Base-by-base conservation (phyloP, 148 eudicot species). In the Rhododendron vialii region DNA sequence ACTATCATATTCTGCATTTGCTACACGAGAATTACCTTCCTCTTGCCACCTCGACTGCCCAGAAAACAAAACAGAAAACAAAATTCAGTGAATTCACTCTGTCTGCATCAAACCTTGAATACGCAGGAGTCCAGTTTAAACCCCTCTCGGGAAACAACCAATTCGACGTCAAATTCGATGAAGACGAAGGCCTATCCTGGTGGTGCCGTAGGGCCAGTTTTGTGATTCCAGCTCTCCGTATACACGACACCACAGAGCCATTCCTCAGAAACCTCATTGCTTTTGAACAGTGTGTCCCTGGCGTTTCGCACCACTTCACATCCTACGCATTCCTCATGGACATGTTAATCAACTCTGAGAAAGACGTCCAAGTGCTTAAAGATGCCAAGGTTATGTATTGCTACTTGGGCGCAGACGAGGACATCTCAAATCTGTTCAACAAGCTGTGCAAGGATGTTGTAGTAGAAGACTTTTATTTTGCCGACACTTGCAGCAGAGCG, bases 221-320 rank as follows among this genome's bases (percentile, higher is more conserved):
- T 24, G 33, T 13, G 0, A 61, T 82, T 2, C 73, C 84, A 0
- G 0, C 48, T 82, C 5, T 59, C 14, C 1, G 0, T 5, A 7
- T 61, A 14, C 2, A 61, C 20, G 26, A 22, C 9, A 0, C 4
- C 24, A 82, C 84, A 5, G 51, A 61, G 35, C 17, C 74, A 12
- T 38, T 82, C 3, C 43, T 82, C 9, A 61, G 84, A 82, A 82
- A 82, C 74, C 47, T 82, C 74, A 61, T 82, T 20, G 84, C 74
- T 4, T 82, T 36, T 14, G 85, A 83, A 77, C 79, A 83, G 2
- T 61, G 74, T 41, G 41, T 75, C 35, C 51, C 53, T 22, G 17
- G 4, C 2, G 1, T 82, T 38, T 2, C 26, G 8, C 17, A 20
- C 15, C 20, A 35, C 51, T 59, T 82, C 74, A 38, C 75, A 0